A percentile compares a stretch with the other conserved stretches of the same genome.
Conservation (phyloP, 2,329 filamentous ascomycete genomes). For the Teratosphaeria destructans region DNA sequence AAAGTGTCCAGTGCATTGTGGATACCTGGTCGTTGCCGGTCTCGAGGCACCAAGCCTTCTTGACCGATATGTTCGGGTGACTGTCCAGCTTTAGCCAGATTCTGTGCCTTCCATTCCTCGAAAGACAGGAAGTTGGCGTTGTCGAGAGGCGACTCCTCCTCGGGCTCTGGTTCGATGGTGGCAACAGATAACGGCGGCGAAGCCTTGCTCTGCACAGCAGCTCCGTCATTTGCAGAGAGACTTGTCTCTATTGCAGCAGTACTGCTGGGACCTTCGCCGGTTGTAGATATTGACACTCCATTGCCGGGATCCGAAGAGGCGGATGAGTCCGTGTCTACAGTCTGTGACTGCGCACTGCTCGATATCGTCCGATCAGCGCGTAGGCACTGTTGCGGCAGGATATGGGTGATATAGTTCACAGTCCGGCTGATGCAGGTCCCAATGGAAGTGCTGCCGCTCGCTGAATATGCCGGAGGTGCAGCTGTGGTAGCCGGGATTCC, state of each 20-base stretch:
- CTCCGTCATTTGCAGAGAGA: not conserved
- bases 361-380: constrained; percentile 44
- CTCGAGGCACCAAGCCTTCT: constrained; percentile 38
- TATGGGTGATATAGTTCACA: constrained; percentile 74
- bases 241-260: not conserved
- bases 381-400: constrained; percentile 64
- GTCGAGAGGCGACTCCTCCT: constrained; percentile 57
- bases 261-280: not conserved
- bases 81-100: constrained; percentile 75
- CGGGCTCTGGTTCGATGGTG: constrained; percentile 37
- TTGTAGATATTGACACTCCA: not conserved
- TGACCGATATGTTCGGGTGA: constrained; percentile 57
- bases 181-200: constrained; percentile 8
- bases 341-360: not conserved
- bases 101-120: constrained; percentile 96
- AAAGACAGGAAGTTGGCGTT: constrained; percentile 87
- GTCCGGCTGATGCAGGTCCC: constrained; percentile 46
- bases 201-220: not conserved
- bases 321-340: not conserved
- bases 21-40: constrained; percentile 42
- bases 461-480: not conserved
- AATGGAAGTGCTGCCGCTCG: constrained; percentile 1
- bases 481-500: not conserved
- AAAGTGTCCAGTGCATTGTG: constrained; percentile 65
- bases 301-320: not conserved